These are phyloP conservation scores for Ambrosiella xylebori DNA, from an alignment of 2,329 filamentous ascomycete genomes.

Conservation along the genomic window DNA sequence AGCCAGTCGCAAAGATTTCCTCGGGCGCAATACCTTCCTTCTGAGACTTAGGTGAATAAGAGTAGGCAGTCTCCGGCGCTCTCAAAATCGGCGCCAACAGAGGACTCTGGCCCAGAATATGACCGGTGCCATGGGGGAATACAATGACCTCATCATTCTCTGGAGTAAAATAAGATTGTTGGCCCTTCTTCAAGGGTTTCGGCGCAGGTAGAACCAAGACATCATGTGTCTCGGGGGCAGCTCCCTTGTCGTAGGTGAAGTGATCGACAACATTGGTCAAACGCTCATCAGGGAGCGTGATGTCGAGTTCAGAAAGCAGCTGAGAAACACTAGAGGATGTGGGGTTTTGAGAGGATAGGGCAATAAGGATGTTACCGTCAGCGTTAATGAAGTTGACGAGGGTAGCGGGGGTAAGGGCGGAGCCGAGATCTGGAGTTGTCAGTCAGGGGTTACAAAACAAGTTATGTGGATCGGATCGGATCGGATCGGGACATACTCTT, in stretches of 20 bases:
- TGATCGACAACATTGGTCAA: conserved; percentile 81
- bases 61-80: conserved; percentile 74
- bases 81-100: conserved; percentile 68
- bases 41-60: conserved; percentile 86
- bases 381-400: conserved; percentile 85
- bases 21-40: conserved; percentile 43
- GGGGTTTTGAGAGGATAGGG: conserved; percentile 55
- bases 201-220: conserved; percentile 65
- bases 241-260: conserved; percentile 74
- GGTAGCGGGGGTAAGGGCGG: conserved; percentile 67
- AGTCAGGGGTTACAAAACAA: not conserved
- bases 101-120: conserved; percentile 60
- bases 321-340: conserved; percentile 59
- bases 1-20: conserved; percentile 69
- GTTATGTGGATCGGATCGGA: not conserved
- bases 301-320: conserved; percentile 74
- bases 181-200: conserved; percentile 42
- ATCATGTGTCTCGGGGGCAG: conserved; percentile 70
- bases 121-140: conserved; percentile 67
- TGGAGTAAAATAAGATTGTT: conserved; percentile 62
- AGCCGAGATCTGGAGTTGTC: conserved; percentile 52
- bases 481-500: conserved; percentile 45
- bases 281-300: conserved; percentile 71
- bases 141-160: conserved; percentile 46
- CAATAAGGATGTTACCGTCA: conserved; percentile 77